Conservation (phyloP, 2,329 filamentous ascomycete genomes). For the Corynespora cassiicola region DNA sequence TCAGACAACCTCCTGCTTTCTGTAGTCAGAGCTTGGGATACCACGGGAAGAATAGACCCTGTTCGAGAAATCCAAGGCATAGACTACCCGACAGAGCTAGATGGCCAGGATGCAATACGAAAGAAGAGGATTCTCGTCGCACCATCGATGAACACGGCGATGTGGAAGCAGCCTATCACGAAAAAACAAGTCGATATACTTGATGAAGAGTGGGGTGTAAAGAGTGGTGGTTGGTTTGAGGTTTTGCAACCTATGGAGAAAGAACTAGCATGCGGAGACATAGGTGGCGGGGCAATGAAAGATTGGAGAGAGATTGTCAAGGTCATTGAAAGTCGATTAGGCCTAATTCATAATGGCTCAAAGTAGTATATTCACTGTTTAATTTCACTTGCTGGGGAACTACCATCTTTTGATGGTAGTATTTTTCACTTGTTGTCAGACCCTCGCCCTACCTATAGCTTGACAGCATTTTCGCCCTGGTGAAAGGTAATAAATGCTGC, state of each 20-base stretch:
- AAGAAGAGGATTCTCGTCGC: slow-evolving; percentile 74
- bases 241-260: slow-evolving; percentile 78
- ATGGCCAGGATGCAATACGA: slow-evolving; percentile 25
- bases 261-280: slow-evolving; percentile 82
- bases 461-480: too few relatives aligned
- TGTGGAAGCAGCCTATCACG: slow-evolving; percentile 89
- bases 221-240: slow-evolving; percentile 64
- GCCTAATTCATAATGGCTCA: too few relatives aligned
- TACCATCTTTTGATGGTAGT: too few relatives aligned
- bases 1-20: slow-evolving; percentile 76
- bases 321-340: slow-evolving; percentile 60
- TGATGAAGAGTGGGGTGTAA: slow-evolving; percentile 74
- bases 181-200: slow-evolving; percentile 72
- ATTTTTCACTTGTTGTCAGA: too few relatives aligned
- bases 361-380: too few relatives aligned
- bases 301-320: slow-evolving; percentile 78
- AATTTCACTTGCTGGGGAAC: too few relatives aligned
- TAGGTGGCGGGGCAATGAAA: slow-evolving; percentile 82
- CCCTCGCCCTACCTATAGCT: too few relatives aligned
- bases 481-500: too few relatives aligned
- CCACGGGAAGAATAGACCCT: slow-evolving; percentile 46
- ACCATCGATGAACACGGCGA: slow-evolving; percentile 86
- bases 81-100: slow-evolving; percentile 22
- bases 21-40: slow-evolving; percentile 89
- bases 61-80: slow-evolving; percentile 33